Percentiles rank a stretch among this genome's conserved stretches.
These are phyloP conservation scores for Solioccasus polychromus DNA, from an alignment of 768 basidiomycete genomes.

Conservation along the genomic window DNA sequence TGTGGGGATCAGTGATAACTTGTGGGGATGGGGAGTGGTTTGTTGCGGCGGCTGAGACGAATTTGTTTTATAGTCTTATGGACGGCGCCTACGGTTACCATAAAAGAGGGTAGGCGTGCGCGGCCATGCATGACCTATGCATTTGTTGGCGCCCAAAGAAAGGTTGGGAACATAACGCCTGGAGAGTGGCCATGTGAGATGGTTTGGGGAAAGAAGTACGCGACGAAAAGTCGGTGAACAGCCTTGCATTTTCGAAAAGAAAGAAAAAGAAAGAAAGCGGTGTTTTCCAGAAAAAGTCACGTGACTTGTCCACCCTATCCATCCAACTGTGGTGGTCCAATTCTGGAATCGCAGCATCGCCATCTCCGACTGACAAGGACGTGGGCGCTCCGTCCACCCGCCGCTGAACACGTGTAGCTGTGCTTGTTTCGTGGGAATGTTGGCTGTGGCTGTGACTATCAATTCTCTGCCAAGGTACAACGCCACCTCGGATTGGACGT, in stretches of 20 bases:
- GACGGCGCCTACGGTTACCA: constrained; percentile 4
- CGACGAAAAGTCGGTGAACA: not conserved
- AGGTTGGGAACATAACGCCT: not conserved
- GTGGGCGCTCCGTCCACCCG: too few relatives aligned
- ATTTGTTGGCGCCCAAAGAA: too few relatives aligned
- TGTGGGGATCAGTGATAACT: too few relatives aligned
- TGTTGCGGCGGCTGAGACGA: not conserved
- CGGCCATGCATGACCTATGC: constrained; percentile 1
- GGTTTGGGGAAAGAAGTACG: not conserved
- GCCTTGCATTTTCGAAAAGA: constrained; percentile 5
- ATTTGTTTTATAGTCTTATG: constrained; percentile 18
- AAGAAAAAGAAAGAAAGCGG: not conserved
- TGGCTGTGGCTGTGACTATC: too few relatives aligned
- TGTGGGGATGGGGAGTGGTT: constrained; percentile 1
- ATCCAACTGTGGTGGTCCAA: constrained; percentile 6
- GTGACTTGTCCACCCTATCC: too few relatives aligned
- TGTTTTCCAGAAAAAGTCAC: not conserved
- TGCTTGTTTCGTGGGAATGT: too few relatives aligned
- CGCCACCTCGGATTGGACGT: too few relatives aligned
- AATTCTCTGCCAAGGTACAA: too few relatives aligned
- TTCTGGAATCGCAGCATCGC: not conserved
- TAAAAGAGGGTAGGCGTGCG: constrained; percentile 5
- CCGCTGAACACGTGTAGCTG: too few relatives aligned
- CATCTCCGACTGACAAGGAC: too few relatives aligned
- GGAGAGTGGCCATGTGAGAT: not conserved